phyloP scores from a whole-genome alignment of 1,139 yeast species.

The Scheffersomyces quercinus region DNA sequence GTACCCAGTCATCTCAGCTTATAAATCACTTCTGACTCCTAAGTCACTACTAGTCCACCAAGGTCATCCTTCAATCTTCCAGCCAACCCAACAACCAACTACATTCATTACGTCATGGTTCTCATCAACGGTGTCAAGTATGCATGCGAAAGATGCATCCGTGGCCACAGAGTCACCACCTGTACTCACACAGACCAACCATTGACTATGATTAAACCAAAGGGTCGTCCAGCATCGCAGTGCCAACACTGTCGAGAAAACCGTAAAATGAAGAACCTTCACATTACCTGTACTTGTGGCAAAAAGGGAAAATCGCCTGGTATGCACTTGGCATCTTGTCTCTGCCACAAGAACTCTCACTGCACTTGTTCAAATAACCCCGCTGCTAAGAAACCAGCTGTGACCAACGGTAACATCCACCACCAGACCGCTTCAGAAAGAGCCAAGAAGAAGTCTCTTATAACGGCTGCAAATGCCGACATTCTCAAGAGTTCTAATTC shows the following conservation, averaged over 20 bases:
- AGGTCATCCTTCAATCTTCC: too few relatives aligned
- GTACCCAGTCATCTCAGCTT: not conserved
- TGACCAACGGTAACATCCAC: constrained; percentile 9
- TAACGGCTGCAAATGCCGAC: constrained; percentile 23
- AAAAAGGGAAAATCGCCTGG: constrained; percentile 50
- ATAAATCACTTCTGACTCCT: not conserved
- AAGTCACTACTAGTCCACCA: too few relatives aligned
- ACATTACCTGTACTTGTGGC: constrained; percentile 75
- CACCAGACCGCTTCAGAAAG: constrained; percentile 24
- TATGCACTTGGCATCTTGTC: constrained; percentile 52
- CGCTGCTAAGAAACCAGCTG: constrained; percentile 11
- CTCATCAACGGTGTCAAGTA: constrained; percentile 87
- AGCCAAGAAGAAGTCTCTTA: constrained; percentile 29
- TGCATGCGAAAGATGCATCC: constrained; percentile 93
- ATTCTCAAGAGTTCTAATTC: constrained; percentile 21
- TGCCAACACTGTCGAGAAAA: constrained; percentile 85
- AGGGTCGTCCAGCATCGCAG: constrained; percentile 93
- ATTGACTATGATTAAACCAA: constrained; percentile 88
- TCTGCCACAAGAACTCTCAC: constrained; percentile 52
- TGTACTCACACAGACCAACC: constrained; percentile 93
- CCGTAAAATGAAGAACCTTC: constrained; percentile 68
- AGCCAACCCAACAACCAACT: too few relatives aligned
- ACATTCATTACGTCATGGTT: constrained; percentile 53
- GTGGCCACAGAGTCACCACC: constrained; percentile 94
- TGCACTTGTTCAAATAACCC: constrained; percentile 57